Percentiles rank a stretch among this genome's conserved stretches.
Evolutionary conservation across 306 rosid genomes (phyloP).

Genomic region (Sphenostylis stenocarpa): DNA sequence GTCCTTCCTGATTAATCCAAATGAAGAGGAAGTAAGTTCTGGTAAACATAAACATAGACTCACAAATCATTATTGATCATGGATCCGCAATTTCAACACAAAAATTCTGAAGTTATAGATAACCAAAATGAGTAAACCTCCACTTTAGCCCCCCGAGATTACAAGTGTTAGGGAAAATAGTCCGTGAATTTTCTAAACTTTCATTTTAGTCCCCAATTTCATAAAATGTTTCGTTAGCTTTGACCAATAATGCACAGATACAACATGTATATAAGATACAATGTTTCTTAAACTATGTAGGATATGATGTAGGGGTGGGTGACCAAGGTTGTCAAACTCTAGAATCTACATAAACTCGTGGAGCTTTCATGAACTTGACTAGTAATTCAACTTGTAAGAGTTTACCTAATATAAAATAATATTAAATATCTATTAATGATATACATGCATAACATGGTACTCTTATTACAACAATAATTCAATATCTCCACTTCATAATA

Average conservation of each 20-base stretch:
- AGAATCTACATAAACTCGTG: no score
- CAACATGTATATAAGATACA: no score
- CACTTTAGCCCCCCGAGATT: background rate
- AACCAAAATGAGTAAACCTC: background rate
- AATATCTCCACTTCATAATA: no score
- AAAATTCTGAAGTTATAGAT: background rate
- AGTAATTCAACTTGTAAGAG: no score
- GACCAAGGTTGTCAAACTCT: no score
- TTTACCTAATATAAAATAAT: no score
- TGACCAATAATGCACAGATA: no score
- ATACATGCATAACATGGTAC: no score
- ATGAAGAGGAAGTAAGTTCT: constrained; percentile 12
- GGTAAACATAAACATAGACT: background rate
- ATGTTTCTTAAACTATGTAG: background rate
- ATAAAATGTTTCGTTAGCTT: background rate
- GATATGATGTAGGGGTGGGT: no score
- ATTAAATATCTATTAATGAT: no score
- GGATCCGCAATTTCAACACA: background rate
- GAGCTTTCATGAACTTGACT: no score
- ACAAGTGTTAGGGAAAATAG: background rate
- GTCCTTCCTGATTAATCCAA: constrained; percentile 64
- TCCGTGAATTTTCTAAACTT: background rate
- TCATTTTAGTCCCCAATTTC: background rate
- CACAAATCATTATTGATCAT: background rate
- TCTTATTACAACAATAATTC: no score